phyloP scores from a whole-genome alignment of 371 early-diverging fungal genomes.

The Phascolomyces articulosus region DNA sequence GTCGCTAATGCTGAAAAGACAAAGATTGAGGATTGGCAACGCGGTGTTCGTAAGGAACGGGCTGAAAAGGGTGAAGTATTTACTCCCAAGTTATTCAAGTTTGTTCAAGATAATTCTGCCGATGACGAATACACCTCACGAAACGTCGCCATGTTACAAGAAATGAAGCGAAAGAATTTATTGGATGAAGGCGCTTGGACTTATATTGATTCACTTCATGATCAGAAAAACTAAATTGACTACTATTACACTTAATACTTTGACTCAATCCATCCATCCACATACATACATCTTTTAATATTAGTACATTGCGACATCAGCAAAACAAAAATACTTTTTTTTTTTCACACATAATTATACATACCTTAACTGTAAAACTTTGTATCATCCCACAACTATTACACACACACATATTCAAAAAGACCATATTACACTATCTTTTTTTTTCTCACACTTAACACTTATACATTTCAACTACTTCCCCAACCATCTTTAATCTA shows the following conservation, averaged over 20 bases:
- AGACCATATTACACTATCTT: background rate
- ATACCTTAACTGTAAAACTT: conserved; percentile 4
- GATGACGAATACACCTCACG: conserved; percentile 14
- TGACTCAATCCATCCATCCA: background rate
- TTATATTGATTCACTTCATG: conserved; percentile 43
- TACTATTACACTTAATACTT: background rate
- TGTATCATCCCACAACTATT: conserved; percentile 3
- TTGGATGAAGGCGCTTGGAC: conserved; percentile 52
- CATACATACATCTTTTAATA: background rate
- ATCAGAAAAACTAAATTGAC: conserved; percentile 4
- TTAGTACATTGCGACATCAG: background rate
- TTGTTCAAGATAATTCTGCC: conserved; percentile 43
- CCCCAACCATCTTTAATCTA: background rate
- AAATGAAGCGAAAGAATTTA: conserved; percentile 32
- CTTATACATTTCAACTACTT: background rate
- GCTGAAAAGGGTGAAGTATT: conserved; percentile 47
- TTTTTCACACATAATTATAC: background rate
- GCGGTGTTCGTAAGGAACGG: conserved; percentile 65
- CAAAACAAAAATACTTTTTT: background rate
- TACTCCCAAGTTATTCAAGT: conserved; percentile 56
- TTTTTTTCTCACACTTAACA: background rate
- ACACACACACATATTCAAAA: background rate
- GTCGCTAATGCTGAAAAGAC: conserved; percentile 72
- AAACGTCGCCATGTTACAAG: conserved; percentile 16
- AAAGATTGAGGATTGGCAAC: conserved; percentile 75